Conservation (phyloP, 179 eudicot genomes). For the Beta lomatogona region DNA sequence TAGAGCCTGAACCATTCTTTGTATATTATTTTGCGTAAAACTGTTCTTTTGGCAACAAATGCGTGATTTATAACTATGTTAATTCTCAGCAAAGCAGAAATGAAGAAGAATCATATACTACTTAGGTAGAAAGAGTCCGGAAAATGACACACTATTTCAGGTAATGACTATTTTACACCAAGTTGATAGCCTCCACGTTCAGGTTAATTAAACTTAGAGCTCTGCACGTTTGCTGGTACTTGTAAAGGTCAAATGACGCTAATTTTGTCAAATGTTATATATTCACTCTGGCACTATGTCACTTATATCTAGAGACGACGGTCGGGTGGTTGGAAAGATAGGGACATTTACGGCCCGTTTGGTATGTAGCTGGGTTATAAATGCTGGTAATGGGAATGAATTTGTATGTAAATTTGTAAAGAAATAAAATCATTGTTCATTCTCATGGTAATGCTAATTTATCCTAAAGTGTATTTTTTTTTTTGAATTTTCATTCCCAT, state of each 20-base stretch:
- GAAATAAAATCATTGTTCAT: no score
- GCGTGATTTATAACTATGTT: constrained; percentile 3
- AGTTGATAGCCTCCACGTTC: constrained; percentile 29
- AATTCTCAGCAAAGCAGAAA: neutral
- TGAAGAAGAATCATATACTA: neutral
- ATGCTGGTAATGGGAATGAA: no score
- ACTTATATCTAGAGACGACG: no score
- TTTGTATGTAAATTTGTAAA: no score
- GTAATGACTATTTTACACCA: neutral
- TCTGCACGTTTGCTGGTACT: constrained; percentile 19
- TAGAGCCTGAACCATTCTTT: neutral
- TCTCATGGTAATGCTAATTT: no score
- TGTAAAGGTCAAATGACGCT: neutral
- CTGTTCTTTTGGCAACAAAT: neutral
- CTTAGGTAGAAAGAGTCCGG: neutral
- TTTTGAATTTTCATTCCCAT: no score
- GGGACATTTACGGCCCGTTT: no score
- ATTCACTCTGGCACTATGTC: no score
- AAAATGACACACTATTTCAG: constrained; percentile 6
- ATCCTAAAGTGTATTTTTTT: no score
- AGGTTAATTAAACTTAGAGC: constrained; percentile 22
- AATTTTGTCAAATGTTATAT: no score
- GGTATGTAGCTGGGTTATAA: no score
- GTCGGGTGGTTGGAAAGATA: no score
- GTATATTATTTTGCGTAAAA: neutral